Conservation (phyloP, 139 green algal species). For the Haematococcus sp. region DNA sequence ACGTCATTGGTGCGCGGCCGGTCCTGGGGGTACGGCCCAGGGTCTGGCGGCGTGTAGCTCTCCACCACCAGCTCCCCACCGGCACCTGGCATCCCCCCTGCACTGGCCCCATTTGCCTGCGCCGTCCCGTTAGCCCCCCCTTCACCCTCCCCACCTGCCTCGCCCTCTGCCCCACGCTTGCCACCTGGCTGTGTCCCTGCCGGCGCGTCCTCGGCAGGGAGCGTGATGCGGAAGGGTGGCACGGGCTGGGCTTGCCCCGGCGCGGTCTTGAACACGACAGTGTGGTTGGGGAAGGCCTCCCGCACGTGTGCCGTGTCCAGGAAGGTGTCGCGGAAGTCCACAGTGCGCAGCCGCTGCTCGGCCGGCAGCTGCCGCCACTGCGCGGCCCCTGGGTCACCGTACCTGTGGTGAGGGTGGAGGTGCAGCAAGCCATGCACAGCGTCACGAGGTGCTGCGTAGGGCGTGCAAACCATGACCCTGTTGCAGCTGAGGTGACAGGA, state of each 20-base stretch:
- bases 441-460: neutral
- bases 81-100: neutral
- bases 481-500: no score
- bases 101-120: neutral
- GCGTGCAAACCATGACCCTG: no score
- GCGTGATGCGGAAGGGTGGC: constrained; percentile 86
- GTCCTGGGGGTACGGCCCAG: constrained; percentile 87
- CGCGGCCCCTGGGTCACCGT: constrained; percentile 76
- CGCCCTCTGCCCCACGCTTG: neutral
- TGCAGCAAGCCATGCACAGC: neutral
- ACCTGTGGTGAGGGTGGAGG: constrained; percentile 34
- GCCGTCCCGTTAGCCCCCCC: neutral
- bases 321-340: constrained; percentile 96
- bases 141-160: neutral
- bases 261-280: constrained; percentile 7
- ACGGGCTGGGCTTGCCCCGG: constrained; percentile 8
- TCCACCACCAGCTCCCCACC: constrained; percentile 58
- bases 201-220: constrained; percentile 42
- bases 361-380: constrained; percentile 9
- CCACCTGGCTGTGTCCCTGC: neutral
- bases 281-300: constrained; percentile 79
- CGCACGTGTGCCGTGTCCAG: constrained; percentile 83
- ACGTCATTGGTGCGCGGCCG: constrained; percentile 77
- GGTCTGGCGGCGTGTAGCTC: constrained; percentile 76
- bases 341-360: constrained; percentile 42